Base-by-base conservation (phyloP, 139 green algal genomes). In the Choricystis sp. region DNA sequence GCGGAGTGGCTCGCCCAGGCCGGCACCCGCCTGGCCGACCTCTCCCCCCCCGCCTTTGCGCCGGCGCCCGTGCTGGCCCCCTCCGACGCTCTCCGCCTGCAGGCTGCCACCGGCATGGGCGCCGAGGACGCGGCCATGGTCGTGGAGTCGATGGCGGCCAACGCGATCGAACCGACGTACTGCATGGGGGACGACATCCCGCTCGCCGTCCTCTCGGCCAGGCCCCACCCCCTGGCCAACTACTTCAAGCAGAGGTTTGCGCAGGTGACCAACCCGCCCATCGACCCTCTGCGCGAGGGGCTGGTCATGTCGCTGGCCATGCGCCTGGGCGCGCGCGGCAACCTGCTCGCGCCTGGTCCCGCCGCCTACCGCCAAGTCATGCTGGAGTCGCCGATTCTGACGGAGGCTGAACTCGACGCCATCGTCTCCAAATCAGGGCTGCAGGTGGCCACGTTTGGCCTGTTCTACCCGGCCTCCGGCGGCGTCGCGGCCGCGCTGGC, bases 231-330 rank as follows among this genome's bases (percentile, higher is more conserved):
- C 67, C 79, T 99, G 27, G 91, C 81, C 76, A 81, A 97, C 82
- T 99, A 99, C 89, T 98, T 99, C 93, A 98, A 98, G 85, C 94
- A 99, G 86, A 79, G 94, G 40, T 99, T 99, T 71, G 93, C 93
- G 2, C 83, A 89, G 80, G 93, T 99, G 25, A 99, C 94, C 72
- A 99, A 99, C 83, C 94, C 94, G n/a, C 83, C 94, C 49, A 99
- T 99, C 61, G 94, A 99, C 78, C 91, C 93, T 2, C 84, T 99
- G 63, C 82, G 94, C 49, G 94, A 99, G 83, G 94, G 94, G 23
- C 79, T 99, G 62, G 94, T 99, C 19, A 98, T 99, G 93, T 83
- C 61, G 26, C 81, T 99, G 72, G 88, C 93, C 72, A 97, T 96
- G 81, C 79, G 83, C 14, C 78, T 99, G 63, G 94, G 94, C 57